Percentiles rank a stretch among this genome's conserved stretches.
These are phyloP conservation scores for Rhodotorula sphaerocarpa DNA, from an alignment of 768 basidiomycete species.

Conservation along the genomic window DNA sequence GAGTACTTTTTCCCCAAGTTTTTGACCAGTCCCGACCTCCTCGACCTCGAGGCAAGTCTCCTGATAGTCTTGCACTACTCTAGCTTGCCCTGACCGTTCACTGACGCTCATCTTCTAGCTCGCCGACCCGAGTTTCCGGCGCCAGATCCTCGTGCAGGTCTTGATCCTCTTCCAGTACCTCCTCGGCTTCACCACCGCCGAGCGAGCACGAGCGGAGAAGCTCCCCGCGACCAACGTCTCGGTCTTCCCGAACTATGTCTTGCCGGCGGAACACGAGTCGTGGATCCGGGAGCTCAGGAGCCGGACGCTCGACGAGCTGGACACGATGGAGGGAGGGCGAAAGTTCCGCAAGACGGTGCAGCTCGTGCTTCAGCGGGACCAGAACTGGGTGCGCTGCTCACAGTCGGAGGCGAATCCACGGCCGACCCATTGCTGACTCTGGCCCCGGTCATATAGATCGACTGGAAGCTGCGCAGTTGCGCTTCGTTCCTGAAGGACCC, in stretches of 20 bases:
- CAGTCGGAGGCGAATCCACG: no score
- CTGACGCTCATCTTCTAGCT: slow-evolving; percentile 50
- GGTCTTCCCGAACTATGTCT: slow-evolving; percentile 8
- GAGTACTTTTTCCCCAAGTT: slow-evolving; percentile 94
- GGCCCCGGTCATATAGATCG: slow-evolving; percentile 44
- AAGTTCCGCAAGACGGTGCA: slow-evolving; percentile 65
- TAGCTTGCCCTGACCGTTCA: background rate
- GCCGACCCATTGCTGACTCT: background rate
- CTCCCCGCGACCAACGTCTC: slow-evolving; percentile 33
- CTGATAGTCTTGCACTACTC: background rate
- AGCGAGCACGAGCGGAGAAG: slow-evolving; percentile 56
- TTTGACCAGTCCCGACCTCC: slow-evolving; percentile 73
- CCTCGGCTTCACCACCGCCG: slow-evolving; percentile 61
- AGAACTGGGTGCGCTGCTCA: slow-evolving; percentile 57
- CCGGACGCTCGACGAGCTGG: slow-evolving; percentile 54
- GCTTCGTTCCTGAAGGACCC: slow-evolving; percentile 60
- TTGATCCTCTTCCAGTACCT: slow-evolving; percentile 47
- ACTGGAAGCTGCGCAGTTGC: slow-evolving; percentile 79
- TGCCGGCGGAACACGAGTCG: slow-evolving; percentile 51
- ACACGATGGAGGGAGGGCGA: slow-evolving; percentile 51
- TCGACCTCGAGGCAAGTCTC: slow-evolving; percentile 68
- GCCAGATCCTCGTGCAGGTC: slow-evolving; percentile 75
- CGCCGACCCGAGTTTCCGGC: slow-evolving; percentile 83
- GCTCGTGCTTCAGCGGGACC: slow-evolving; percentile 68
- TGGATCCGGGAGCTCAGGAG: slow-evolving; percentile 67